Evolutionary conservation across 495 filamentous ascomycete genomes (phyloP).

Genomic region (Penicillium pulvis): DNA sequence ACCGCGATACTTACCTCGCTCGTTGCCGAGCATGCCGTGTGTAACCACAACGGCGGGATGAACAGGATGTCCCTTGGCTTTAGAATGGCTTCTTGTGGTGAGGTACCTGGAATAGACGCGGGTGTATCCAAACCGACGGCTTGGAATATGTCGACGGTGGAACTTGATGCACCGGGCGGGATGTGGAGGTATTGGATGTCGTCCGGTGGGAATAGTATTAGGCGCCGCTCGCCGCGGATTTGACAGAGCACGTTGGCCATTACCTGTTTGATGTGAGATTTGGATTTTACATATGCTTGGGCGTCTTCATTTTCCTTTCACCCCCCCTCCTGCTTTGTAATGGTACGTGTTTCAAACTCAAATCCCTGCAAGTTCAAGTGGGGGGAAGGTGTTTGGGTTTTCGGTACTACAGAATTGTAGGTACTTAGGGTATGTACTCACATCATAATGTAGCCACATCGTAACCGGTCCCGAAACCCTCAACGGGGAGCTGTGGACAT

Average conservation of each 20-base stretch:
- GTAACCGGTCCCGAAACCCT: constrained; percentile 79
- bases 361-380: not conserved
- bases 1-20: constrained; percentile 70
- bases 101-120: constrained; percentile 52
- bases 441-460: constrained; percentile 94
- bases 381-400: not conserved
- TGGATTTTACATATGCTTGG: not conserved
- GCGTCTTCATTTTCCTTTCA: not conserved
- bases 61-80: constrained; percentile 75
- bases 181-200: constrained; percentile 72
- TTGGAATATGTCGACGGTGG: constrained; percentile 68
- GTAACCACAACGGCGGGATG: constrained; percentile 80
- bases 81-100: constrained; percentile 67
- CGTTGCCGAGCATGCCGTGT: constrained; percentile 67
- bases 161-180: constrained; percentile 78
- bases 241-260: constrained; percentile 92
- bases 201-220: constrained; percentile 76
- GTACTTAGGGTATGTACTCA: constrained; percentile 36
- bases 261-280: constrained; percentile 49
- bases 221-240: constrained; percentile 54
- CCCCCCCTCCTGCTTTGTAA: not conserved
- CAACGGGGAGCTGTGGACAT: constrained; percentile 77
- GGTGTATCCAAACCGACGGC: constrained; percentile 35
- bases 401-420: constrained; percentile 1
- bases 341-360: not conserved